Evolutionary conservation across 192 early-diverging fungal species (phyloP).

Genomic region (Phycomyces nitens): DNA sequence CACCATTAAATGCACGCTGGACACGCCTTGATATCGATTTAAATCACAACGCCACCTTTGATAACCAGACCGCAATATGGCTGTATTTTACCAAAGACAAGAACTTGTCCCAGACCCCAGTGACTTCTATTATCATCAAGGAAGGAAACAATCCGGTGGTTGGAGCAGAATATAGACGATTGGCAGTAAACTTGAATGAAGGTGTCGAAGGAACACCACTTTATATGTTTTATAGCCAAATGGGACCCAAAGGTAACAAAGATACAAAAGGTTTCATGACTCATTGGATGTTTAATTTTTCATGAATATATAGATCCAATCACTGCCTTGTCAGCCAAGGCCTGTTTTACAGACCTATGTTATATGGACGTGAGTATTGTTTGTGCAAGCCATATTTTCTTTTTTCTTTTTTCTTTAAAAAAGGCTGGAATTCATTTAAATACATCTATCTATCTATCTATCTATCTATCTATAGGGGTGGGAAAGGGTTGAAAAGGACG

Average conservation of each 20-base stretch:
- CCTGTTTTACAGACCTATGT: conserved; percentile 23
- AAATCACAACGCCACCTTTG: conserved; percentile 2
- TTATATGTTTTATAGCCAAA: conserved; percentile 22
- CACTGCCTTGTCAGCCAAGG: conserved; percentile 21
- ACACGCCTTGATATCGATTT: conserved; percentile 15
- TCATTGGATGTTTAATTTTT: too few relatives aligned
- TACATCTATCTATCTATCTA: too few relatives aligned
- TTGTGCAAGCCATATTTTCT: not conserved
- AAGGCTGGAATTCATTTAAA: too few relatives aligned
- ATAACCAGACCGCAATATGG: conserved; percentile 6
- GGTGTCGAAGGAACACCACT: conserved; percentile 27
- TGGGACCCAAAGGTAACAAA: conserved; percentile 16
- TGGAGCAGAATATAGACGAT: conserved; percentile 37
- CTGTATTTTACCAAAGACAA: conserved; percentile 28
- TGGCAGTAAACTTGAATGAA: conserved; percentile 38
- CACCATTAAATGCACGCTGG: conserved; percentile 5
- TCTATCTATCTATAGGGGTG: conserved; percentile 18
- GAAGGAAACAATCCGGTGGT: conserved; percentile 36
- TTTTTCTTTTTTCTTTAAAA: too few relatives aligned
- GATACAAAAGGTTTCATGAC: too few relatives aligned
- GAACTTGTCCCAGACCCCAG: conserved; percentile 21
- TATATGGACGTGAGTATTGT: conserved; percentile 24
- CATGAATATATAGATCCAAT: conserved; percentile 13
- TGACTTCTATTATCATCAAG: conserved; percentile 42
- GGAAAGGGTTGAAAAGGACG: conserved; percentile 23